Conservation (phyloP, 345 rosid species). For the Anastatica hierochuntica region DNA sequence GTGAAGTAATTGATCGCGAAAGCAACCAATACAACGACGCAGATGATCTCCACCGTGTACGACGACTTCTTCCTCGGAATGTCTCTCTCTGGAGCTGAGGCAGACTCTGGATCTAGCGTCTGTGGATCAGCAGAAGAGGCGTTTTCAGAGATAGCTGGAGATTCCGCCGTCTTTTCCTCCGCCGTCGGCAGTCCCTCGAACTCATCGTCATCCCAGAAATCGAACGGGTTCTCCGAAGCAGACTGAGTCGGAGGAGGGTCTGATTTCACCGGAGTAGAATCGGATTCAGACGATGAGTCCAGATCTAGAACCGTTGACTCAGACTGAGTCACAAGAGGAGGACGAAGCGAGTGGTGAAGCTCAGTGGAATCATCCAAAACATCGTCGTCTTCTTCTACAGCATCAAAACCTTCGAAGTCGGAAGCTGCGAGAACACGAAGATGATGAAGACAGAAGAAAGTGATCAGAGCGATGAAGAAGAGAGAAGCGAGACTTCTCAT, state of each 20-base stretch:
- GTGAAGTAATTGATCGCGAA: constrained; percentile 66
- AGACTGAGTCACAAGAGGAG: constrained; percentile 54
- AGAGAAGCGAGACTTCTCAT: too few relatives aligned
- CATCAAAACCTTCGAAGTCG: constrained; percentile 97
- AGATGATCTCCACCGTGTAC: constrained; percentile 53
- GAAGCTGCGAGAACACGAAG: constrained; percentile 41
- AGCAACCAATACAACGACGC: constrained; percentile 50
- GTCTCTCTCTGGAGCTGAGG: constrained; percentile 1
- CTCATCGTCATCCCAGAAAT: constrained; percentile 95
- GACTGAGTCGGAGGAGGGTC: too few relatives aligned
- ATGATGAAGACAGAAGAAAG: constrained; percentile 16
- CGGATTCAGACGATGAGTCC: constrained; percentile 16
- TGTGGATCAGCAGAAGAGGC: constrained; percentile 18
- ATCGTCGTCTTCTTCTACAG: constrained; percentile 66
- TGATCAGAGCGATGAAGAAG: constrained; percentile 27
- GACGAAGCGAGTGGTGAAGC: constrained; percentile 35
- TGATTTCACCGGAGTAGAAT: constrained; percentile 12
- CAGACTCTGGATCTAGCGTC: constrained; percentile 25
- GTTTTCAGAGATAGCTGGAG: constrained; percentile 21
- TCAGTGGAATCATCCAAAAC: constrained; percentile 31
- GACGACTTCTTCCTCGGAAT: constrained; percentile 25
- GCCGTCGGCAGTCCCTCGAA: constrained; percentile 71
- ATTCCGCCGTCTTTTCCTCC: constrained; percentile 10
- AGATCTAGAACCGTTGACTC: constrained; percentile 27
- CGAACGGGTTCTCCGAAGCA: constrained; percentile 41